A percentile compares a stretch with the other conserved stretches of the same genome.
These are phyloP conservation scores for Monosporozyma aquatica DNA, from an alignment of 805 yeast genomes.

Conservation along the genomic window DNA sequence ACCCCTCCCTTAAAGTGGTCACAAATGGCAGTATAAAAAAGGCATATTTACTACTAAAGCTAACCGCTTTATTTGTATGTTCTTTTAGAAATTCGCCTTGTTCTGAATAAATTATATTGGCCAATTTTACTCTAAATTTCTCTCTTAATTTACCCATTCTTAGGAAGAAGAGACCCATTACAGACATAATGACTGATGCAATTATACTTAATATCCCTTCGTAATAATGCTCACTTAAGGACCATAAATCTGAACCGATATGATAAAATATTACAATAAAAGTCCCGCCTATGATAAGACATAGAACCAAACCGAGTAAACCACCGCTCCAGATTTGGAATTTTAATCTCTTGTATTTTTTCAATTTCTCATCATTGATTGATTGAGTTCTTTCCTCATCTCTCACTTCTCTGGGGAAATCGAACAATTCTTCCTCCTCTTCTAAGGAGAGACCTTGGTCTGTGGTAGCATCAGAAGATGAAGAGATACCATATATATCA, in stretches of 20 bases:
- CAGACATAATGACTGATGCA: constrained; percentile 69
- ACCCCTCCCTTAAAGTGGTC: constrained; percentile 80
- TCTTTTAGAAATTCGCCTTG: constrained; percentile 13
- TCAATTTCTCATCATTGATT: constrained; percentile 20
- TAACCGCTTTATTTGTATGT: constrained; percentile 22
- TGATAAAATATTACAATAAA: constrained; percentile 64
- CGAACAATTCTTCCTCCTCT: constrained; percentile 27
- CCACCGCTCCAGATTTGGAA: constrained; percentile 83
- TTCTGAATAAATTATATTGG: constrained; percentile 33
- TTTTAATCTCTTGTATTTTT: constrained; percentile 38
- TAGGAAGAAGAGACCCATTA: constrained; percentile 79
- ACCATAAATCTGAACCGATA: constrained; percentile 80
- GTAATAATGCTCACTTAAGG: constrained; percentile 79
- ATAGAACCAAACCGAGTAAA: constrained; percentile 54
- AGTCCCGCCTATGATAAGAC: constrained; percentile 62
- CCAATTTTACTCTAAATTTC: constrained; percentile 65
- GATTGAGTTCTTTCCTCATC: constrained; percentile 8
- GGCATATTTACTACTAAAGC: constrained; percentile 51
- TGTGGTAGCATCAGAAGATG: neutral
- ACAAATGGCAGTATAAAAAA: constrained; percentile 72
- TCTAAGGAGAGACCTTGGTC: constrained; percentile 8
- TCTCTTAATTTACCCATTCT: constrained; percentile 73
- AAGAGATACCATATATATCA: neutral
- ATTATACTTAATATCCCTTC: constrained; percentile 76
- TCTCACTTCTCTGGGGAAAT: constrained; percentile 7